Evolutionary conservation across 176 grass and related monocot species (phyloP).

Genomic region (Zizania latifolia): DNA sequence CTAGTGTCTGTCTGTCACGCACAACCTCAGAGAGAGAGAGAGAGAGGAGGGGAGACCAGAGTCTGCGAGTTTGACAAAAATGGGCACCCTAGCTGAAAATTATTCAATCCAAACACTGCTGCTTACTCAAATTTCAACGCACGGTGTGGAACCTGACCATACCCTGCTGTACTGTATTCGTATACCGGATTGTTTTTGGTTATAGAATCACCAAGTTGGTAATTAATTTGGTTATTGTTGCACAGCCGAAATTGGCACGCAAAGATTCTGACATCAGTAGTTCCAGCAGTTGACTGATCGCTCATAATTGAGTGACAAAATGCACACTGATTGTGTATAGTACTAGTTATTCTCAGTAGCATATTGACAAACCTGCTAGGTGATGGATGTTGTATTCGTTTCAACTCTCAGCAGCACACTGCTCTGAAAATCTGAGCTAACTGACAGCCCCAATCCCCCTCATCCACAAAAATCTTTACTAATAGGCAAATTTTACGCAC

Average conservation of each 20-base stretch:
- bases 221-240: neutral
- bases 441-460: neutral
- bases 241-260: neutral
- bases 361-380: neutral
- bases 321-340: neutral
- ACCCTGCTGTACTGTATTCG: neutral
- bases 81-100: neutral
- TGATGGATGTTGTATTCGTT: neutral
- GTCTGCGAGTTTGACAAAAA: conserved; percentile 42
- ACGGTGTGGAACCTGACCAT: conserved; percentile 31
- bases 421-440: neutral
- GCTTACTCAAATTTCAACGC: conserved; percentile 12
- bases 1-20: no score
- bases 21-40: no score
- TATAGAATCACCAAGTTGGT: conserved; percentile 13
- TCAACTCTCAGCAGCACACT: neutral
- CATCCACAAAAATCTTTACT: no score
- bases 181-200: neutral
- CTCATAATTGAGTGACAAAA: conserved; percentile 14
- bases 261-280: neutral
- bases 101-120: neutral
- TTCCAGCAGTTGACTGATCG: conserved; percentile 1
- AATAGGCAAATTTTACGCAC: no score
- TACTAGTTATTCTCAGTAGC: neutral
- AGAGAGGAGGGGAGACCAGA: conserved; percentile 14